phyloP scores from a whole-genome alignment of 148 eudicot species.

The Limonium bicolor region DNA sequence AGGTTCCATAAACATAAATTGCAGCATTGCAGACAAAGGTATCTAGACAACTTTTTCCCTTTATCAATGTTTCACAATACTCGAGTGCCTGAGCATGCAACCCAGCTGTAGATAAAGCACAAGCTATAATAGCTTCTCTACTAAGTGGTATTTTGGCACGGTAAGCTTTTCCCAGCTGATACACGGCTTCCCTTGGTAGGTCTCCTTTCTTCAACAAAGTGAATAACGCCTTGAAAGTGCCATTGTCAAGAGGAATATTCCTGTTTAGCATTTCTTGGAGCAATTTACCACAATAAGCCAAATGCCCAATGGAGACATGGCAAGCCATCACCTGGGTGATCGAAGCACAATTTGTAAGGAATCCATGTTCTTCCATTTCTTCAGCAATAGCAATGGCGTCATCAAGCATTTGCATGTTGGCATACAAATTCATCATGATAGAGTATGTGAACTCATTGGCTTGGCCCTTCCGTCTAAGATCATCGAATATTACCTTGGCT shows the following conservation, averaged over 20 bases:
- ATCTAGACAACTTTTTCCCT: constrained; percentile 18
- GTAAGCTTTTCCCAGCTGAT: constrained; percentile 42
- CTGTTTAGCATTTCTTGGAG: constrained; percentile 40
- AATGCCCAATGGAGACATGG: constrained; percentile 48
- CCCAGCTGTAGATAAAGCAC: constrained; percentile 47
- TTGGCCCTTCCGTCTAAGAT: constrained; percentile 25
- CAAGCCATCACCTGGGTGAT: constrained; percentile 68
- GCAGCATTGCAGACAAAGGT: constrained; percentile 43
- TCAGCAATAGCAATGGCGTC: constrained; percentile 59
- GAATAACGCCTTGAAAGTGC: constrained; percentile 57
- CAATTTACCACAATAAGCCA: constrained; percentile 41
- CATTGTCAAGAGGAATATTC: constrained; percentile 31
- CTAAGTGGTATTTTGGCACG: constrained; percentile 38
- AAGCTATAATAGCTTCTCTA: constrained; percentile 46
- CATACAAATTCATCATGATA: constrained; percentile 60
- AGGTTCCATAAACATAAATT: constrained; percentile 42
- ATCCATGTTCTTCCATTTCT: constrained; percentile 59
- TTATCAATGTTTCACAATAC: constrained; percentile 22
- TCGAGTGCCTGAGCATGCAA: constrained; percentile 41
- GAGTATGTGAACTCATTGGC: constrained; percentile 69
- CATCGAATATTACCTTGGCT: constrained; percentile 44
- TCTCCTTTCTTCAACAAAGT: constrained; percentile 57
- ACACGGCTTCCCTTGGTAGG: constrained; percentile 38
- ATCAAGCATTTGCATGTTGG: constrained; percentile 77
- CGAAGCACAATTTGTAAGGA: constrained; percentile 32